Evolutionary conservation across 2,329 filamentous ascomycete species (phyloP).

Genomic region (Diaporthe caulivora): DNA sequence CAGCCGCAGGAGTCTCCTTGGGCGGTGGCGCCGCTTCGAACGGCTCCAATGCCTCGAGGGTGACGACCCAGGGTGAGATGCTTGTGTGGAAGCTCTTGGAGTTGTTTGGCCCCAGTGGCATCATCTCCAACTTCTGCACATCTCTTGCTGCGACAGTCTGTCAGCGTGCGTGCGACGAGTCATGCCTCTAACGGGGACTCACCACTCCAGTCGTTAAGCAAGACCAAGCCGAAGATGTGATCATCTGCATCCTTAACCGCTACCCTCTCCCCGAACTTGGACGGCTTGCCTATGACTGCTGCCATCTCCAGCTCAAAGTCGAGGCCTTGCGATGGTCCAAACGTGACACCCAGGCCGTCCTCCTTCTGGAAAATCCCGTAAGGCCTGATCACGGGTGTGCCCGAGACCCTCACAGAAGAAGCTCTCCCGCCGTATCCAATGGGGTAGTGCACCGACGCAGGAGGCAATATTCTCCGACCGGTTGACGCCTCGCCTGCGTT

Average conservation of each 20-base stretch:
- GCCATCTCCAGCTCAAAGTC: conserved; percentile 61
- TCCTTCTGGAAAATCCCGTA: conserved; percentile 55
- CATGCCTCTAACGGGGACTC: conserved; percentile 48
- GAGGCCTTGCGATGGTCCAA: conserved; percentile 50
- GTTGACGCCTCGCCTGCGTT: conserved; percentile 54
- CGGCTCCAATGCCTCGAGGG: conserved; percentile 70
- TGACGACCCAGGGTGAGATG: conserved; percentile 73
- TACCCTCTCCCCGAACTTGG: conserved; percentile 52
- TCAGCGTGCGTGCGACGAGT: conserved; percentile 41
- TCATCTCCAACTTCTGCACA: conserved; percentile 72
- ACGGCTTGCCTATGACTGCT: conserved; percentile 57
- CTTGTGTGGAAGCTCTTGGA: conserved; percentile 71
- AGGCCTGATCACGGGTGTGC: conserved; percentile 61
- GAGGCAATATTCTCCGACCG: conserved; percentile 53
- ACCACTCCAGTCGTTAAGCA: conserved; percentile 73
- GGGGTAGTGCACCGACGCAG: conserved; percentile 61
- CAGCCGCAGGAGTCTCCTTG: conserved; percentile 43
- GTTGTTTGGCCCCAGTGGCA: conserved; percentile 70
- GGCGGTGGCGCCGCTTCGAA: conserved; percentile 60
- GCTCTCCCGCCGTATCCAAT: conserved; percentile 67
- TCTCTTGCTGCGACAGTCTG: conserved; percentile 59
- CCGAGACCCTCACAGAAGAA: conserved; percentile 64
- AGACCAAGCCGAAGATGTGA: conserved; percentile 72
- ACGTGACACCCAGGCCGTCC: conserved; percentile 43
- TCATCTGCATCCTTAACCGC: conserved; percentile 62